Evolutionary conservation across 2,329 filamentous ascomycete genomes (phyloP).

Genomic region (Venturia pyrina): DNA sequence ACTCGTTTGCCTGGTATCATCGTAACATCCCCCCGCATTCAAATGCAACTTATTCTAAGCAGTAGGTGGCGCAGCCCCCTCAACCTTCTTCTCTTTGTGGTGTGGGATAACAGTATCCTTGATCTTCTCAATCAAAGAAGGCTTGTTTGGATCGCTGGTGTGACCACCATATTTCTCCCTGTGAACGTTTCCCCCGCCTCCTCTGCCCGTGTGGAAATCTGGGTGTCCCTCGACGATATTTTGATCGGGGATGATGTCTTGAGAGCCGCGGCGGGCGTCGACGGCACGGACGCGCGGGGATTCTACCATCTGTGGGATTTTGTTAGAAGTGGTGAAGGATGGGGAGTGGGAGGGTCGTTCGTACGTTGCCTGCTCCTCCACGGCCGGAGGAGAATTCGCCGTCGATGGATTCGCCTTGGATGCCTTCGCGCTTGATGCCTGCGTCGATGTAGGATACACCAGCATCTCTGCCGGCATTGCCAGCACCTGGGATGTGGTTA

Average conservation of each 20-base stretch:
- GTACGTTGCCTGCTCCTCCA: slow-evolving; percentile 1
- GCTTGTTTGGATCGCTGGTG: slow-evolving; percentile 23
- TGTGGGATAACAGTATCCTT: slow-evolving; percentile 26
- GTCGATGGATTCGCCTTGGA: slow-evolving; percentile 26
- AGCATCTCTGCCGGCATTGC: slow-evolving; percentile 46
- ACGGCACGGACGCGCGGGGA: slow-evolving; percentile 25
- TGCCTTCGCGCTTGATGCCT: slow-evolving; percentile 36
- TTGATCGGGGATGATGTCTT: slow-evolving; percentile 35
- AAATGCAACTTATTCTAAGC: neutral
- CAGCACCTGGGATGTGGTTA: slow-evolving; percentile 37
- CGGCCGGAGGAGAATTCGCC: slow-evolving; percentile 30
- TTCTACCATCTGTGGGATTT: slow-evolving; percentile 26
- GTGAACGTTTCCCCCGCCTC: slow-evolving; percentile 37
- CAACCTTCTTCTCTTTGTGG: slow-evolving; percentile 8
- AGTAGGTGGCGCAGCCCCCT: neutral
- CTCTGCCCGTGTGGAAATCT: slow-evolving; percentile 40
- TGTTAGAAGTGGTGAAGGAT: neutral
- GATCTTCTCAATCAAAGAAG: slow-evolving; percentile 33
- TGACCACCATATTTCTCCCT: slow-evolving; percentile 40
- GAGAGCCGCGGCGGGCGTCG: slow-evolving; percentile 20
- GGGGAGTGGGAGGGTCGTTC: slow-evolving; percentile 14
- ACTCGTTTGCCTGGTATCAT: slow-evolving; percentile 1
- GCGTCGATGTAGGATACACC: slow-evolving; percentile 33
- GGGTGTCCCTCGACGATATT: slow-evolving; percentile 30
- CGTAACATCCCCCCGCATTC: neutral